Percentiles rank a stretch among this genome's conserved stretches.
Evolutionary conservation across 768 basidiomycete genomes (phyloP).

Genomic region (Suillus tomentosus): DNA sequence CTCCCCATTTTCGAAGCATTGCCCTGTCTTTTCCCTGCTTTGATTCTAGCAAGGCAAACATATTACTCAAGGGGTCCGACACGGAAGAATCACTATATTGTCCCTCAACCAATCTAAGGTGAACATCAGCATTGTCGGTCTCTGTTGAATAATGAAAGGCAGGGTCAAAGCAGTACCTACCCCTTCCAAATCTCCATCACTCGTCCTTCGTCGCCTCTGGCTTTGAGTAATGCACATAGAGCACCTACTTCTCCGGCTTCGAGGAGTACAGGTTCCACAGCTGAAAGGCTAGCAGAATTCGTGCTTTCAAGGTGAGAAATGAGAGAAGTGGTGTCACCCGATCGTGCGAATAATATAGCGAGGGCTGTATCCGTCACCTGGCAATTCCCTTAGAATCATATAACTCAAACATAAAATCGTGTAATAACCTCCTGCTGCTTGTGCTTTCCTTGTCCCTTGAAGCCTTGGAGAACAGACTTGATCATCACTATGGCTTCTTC

Average conservation of each 20-base stretch:
- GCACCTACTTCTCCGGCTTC: slow-evolving; percentile 5
- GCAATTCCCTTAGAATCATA: slow-evolving; percentile 54
- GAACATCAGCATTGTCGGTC: neutral
- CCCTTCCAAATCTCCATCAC: slow-evolving; percentile 26
- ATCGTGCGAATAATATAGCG: slow-evolving; percentile 30
- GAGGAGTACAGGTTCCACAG: slow-evolving; percentile 2
- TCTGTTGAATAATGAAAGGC: neutral
- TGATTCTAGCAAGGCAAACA: slow-evolving; percentile 29
- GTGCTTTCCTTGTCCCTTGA: slow-evolving; percentile 60
- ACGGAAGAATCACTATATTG: slow-evolving; percentile 26
- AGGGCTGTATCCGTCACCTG: slow-evolving; percentile 52
- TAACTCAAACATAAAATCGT: slow-evolving; percentile 65
- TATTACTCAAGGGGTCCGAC: slow-evolving; percentile 29
- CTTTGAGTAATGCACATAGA: slow-evolving; percentile 3
- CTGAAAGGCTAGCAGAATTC: neutral
- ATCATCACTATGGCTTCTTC: slow-evolving; percentile 78
- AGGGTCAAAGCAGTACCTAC: slow-evolving; percentile 19
- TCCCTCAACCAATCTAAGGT: slow-evolving; percentile 28
- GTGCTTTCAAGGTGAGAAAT: slow-evolving; percentile 9
- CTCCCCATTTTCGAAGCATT: slow-evolving; percentile 71
- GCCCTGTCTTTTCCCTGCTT: slow-evolving; percentile 49
- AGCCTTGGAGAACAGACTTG: slow-evolving; percentile 64
- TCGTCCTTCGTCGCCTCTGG: slow-evolving; percentile 21
- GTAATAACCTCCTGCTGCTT: slow-evolving; percentile 55
- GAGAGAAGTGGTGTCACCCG: slow-evolving; percentile 25